phyloP scores from a whole-genome alignment of 2,329 filamentous ascomycete genomes.

The Alternaria novae-zelandiae region DNA sequence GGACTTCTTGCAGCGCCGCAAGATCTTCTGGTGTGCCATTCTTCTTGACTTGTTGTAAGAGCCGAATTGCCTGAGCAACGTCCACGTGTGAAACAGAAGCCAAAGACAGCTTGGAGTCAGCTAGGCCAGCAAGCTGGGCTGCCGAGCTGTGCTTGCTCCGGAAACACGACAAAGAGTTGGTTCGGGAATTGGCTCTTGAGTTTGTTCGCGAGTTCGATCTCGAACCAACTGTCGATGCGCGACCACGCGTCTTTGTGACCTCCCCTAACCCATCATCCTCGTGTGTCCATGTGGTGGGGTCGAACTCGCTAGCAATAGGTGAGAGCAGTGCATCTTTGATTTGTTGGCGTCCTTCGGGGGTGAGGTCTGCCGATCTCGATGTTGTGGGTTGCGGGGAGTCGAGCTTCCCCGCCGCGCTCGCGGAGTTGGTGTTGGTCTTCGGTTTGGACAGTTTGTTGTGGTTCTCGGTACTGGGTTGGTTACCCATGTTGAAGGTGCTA shows the following conservation, averaged over 20 bases:
- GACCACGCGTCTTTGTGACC: conserved; percentile 29
- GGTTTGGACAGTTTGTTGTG: conserved; percentile 45
- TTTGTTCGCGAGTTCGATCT: conserved; percentile 35
- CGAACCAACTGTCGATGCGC: conserved; percentile 34
- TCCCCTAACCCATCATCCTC: conserved; percentile 30
- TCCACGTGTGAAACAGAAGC: conserved; percentile 48
- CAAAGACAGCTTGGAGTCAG: conserved; percentile 40
- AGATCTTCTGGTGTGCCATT: conserved; percentile 57
- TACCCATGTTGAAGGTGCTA: conserved; percentile 36
- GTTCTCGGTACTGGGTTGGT: conserved; percentile 32
- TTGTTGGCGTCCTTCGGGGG: conserved; percentile 35
- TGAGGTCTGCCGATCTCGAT: conserved; percentile 36
- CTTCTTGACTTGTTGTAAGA: conserved; percentile 57
- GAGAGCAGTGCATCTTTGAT: conserved; percentile 39
- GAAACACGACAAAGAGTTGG: conserved; percentile 37
- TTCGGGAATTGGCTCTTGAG: conserved; percentile 21
- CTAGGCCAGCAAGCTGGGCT: conserved; percentile 29
- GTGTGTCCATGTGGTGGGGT: conserved; percentile 17
- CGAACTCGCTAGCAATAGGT: conserved; percentile 33
- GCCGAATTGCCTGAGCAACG: conserved; percentile 52
- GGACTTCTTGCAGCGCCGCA: conserved; percentile 49
- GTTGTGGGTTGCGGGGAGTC: conserved; percentile 30
- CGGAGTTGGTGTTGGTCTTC: conserved; percentile 45
- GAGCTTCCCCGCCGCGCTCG: conserved; percentile 17
- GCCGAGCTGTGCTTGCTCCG: conserved; percentile 29